Percentiles rank a stretch among this genome's conserved stretches.
phyloP scores from a whole-genome alignment of 306 rosid species.

The Lathyrus aphaca region DNA sequence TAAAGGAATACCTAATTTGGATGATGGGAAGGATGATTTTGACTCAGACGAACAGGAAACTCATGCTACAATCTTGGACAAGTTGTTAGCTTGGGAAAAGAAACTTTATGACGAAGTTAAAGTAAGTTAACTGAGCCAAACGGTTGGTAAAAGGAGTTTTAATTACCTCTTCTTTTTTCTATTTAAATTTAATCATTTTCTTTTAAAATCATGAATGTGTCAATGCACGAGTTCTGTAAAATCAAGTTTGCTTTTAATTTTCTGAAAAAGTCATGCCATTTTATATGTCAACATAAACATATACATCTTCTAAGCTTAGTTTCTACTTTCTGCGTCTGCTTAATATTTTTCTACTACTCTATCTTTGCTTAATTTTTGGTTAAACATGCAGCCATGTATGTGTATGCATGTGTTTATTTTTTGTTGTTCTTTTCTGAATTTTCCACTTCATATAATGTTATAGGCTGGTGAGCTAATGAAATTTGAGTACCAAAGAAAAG shows the following conservation, averaged over 20 bases:
- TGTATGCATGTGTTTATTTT: neutral
- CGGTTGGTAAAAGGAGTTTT: slow-evolving; percentile 5
- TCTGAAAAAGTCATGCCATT: slow-evolving; percentile 18
- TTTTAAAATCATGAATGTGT: neutral
- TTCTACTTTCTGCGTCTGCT: slow-evolving; percentile 8
- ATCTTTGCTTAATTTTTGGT: slow-evolving; percentile 13
- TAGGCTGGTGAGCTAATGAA: slow-evolving; percentile 98
- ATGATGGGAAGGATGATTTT: slow-evolving; percentile 73
- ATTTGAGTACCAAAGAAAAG: slow-evolving; percentile 84
- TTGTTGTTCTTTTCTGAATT: slow-evolving; percentile 9
- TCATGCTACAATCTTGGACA: slow-evolving; percentile 91
- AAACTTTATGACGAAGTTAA: slow-evolving; percentile 95
- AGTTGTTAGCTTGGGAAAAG: slow-evolving; percentile 97
- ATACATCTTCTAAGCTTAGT: neutral
- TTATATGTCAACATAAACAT: neutral
- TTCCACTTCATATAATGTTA: slow-evolving; percentile 40
- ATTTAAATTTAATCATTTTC: slow-evolving; percentile 14
- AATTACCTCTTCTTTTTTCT: neutral
- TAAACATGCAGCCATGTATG: neutral
- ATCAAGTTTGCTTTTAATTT: slow-evolving; percentile 16
- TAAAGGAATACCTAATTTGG: slow-evolving; percentile 57
- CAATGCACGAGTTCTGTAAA: neutral
- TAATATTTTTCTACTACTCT: slow-evolving; percentile 3
- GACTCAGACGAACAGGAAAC: slow-evolving; percentile 85
- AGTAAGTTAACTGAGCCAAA: slow-evolving; percentile 47